Conservation (phyloP, 2,329 filamentous ascomycete genomes). For the Pseudogymnoascus sp. region DNA sequence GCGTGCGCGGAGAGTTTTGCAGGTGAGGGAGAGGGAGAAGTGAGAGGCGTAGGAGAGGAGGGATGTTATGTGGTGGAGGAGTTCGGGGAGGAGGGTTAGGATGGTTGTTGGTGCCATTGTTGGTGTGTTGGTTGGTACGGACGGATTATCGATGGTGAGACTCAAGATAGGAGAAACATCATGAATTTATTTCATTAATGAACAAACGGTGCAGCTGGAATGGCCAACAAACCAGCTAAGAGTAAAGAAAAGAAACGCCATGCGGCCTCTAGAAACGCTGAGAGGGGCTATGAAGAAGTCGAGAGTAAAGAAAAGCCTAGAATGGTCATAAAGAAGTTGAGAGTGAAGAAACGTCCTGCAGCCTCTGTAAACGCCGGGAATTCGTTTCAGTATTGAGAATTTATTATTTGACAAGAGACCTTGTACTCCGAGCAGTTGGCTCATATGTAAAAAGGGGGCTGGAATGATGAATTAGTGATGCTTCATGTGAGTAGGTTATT, state of each 20-base stretch:
- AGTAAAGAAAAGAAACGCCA: background rate
- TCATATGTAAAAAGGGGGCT: no score
- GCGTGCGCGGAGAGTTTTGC: no score
- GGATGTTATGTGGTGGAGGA: background rate
- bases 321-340: background rate
- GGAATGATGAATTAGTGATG: no score
- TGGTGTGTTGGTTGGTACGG: background rate
- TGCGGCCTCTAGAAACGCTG: background rate
- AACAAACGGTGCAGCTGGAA: background rate
- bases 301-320: background rate
- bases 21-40: background rate
- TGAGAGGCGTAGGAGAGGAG: background rate
- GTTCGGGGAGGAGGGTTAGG: background rate
- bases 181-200: background rate
- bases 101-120: background rate
- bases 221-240: background rate
- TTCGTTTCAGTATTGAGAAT: no score
- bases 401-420: no score
- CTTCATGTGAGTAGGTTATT: no score
- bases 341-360: background rate
- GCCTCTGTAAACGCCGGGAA: background rate
- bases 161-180: background rate
- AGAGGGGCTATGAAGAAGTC: background rate
- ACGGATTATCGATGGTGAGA: background rate
- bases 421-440: no score